Conservation (phyloP, 2,329 filamentous ascomycete species). For the Beauveria asiatica region DNA sequence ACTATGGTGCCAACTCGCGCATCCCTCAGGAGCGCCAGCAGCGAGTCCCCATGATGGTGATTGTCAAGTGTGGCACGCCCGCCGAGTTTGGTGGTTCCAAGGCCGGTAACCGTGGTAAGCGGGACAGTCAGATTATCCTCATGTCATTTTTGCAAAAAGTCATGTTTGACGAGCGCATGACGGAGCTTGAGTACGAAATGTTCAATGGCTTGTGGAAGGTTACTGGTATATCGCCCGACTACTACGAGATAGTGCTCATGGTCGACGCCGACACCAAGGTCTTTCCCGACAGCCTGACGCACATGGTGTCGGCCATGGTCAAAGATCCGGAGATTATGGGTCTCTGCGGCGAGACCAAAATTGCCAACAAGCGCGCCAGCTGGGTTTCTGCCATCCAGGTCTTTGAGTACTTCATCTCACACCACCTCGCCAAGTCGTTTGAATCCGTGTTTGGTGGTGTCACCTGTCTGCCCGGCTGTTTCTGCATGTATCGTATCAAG, state of each 20-base stretch:
- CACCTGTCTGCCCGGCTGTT: constrained; percentile 94
- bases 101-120: constrained; percentile 94
- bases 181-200: constrained; percentile 97
- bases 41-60: constrained; percentile 92
- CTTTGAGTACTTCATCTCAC: constrained; percentile 99
- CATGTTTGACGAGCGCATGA: constrained; percentile 99
- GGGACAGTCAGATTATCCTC: constrained; percentile 96
- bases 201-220: constrained; percentile 99
- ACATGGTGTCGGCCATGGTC: constrained; percentile 99
- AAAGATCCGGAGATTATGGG: constrained; percentile 99
- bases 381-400: constrained; percentile 99
- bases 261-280: constrained; percentile 99
- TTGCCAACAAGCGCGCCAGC: constrained; percentile 90
- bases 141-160: constrained; percentile 99
- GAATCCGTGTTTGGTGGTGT: constrained; percentile 98
- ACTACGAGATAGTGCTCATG: constrained; percentile 97
- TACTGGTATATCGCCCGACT: constrained; percentile 95
- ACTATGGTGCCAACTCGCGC: constrained; percentile 74
- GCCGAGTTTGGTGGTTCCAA: constrained; percentile 75
- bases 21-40: constrained; percentile 85
- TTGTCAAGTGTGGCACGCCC: constrained; percentile 92
- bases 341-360: constrained; percentile 97
- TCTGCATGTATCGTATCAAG: constrained; percentile 99
- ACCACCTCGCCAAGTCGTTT: constrained; percentile 93
- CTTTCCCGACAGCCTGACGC: constrained; percentile 94